Evolutionary conservation across 306 rosid species (phyloP), one percentile per base, ranked within the genome.

Genomic region (Cicer judaicum): DNA sequence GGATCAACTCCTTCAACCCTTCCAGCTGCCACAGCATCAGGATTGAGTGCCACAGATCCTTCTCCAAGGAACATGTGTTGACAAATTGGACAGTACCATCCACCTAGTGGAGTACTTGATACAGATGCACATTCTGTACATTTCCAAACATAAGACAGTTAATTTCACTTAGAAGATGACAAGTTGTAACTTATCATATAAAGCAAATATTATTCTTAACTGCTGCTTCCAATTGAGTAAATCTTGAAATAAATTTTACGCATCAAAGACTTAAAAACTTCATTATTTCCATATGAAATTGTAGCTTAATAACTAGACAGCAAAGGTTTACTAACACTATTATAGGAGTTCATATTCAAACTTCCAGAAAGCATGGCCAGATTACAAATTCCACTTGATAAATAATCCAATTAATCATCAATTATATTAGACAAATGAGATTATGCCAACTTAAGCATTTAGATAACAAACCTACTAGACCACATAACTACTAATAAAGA

Each of bases 81-180:
- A 82, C 99, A 94, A 68, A 87, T 90, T 81, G 88, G 88, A 82
- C 97, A 94, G 78, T 92, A 92, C 96, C 99, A 92, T 46, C 85
- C 84, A 76, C 96, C 97, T 63, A 81, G 88, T 40, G 99, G 96
- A 77, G 88, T 78, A 77, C 86, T 84, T 38, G 92, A 72, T 72
- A 94, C 78, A 68, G 96, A 92, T 52, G 89, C 97, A 78, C 97
- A 92, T 87, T 94, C 97, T 94, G 93, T 88, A 86, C 70, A 74
- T 74, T 74, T 67, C 64, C 78, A 82, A 71, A 75, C 78, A 75
- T 13, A 6, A 16, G 59, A 72, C 29, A 81, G 19, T 60, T 39
- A 65, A 80, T 61, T 70, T 44, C 54, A 74, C 38, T 49, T 34
- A 55, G 13, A 70, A 76, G 48, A 64, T 72, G 46, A 67, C 53